Evolutionary conservation across 192 early-diverging fungal species (phyloP).

Genomic region (Gaertneriomyces sp.): DNA sequence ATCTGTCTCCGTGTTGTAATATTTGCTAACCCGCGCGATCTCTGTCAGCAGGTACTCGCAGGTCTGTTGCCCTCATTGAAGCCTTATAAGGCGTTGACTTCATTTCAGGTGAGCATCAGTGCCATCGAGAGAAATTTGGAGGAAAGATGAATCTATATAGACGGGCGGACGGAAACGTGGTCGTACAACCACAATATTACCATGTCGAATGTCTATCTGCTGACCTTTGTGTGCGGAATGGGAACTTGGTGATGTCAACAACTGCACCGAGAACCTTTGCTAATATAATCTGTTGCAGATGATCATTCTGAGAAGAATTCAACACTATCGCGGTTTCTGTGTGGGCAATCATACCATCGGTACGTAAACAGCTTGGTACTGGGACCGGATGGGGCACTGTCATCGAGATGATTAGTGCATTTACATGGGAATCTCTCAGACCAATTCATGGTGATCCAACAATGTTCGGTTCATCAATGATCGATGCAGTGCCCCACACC

Average conservation of each 20-base stretch:
- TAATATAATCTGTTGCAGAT: too few relatives aligned
- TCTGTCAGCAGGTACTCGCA: background rate
- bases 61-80: background rate
- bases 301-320: too few relatives aligned
- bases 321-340: too few relatives aligned
- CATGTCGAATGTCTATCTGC: slow-evolving; percentile 16
- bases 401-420: slow-evolving; percentile 11
- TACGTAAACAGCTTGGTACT: background rate
- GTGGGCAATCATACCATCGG: too few relatives aligned
- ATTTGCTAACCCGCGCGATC: background rate
- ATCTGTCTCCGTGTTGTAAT: background rate
- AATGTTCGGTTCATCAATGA: slow-evolving; percentile 18
- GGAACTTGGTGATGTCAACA: background rate
- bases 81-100: background rate
- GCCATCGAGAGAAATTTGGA: background rate
- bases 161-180: slow-evolving; percentile 15
- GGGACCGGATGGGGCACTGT: background rate
- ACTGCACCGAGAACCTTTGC: background rate
- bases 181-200: slow-evolving; percentile 8
- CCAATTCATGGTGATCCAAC: background rate
- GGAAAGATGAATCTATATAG: slow-evolving; percentile 7
- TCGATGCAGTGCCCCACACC: background rate
- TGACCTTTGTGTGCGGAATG: background rate
- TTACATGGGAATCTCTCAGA: slow-evolving; percentile 4
- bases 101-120: background rate